Evolutionary conservation across 1,284 basidiomycete species (phyloP), one percentile per base, ranked within the genome.

Genomic region (Leccinum solheimii): DNA sequence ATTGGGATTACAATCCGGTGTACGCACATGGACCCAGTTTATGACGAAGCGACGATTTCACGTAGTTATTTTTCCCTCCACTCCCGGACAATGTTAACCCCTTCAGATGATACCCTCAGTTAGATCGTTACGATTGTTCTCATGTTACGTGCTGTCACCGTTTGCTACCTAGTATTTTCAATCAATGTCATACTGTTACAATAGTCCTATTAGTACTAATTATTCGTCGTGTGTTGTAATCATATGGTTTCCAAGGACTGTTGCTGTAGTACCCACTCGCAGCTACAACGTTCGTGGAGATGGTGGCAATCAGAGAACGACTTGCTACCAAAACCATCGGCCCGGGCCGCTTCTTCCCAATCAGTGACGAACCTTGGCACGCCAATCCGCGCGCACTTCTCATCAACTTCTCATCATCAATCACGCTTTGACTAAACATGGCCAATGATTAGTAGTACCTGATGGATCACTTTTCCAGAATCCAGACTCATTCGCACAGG

Each of bases 1-100:
- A 72, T 54, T 69, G 72, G 69, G 54, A 63, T n/a, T 56, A 56
- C n/a, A 61, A 63, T 32, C 43, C 57, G 26, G 8, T 14, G 13
- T 57, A 57, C 56, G 56, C 59, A 51, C 60, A 60, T 55, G 59
- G 60, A 40, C 55, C 50, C 38, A 57, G 56, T 36, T 40, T 57
- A 64, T 45, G 57, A 58, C 26, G 45, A 40, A 16, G 10, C 54
- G 19, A 16, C 43, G 40, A 19, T 58, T 57, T 62, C 59, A 54
- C 36, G 56, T 30, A 30, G 55, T 32, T 59, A 30, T 53, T 27
- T 3, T 30, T 56, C 19, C 62, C 19, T 62, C 63, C 34, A 61
- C 62, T 40, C 38, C 60, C 43, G 54, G 63, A 59, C 52, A 57
- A 21, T 58, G 63, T 54, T 72, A 53, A 62, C 45, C 10, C 13